Evolutionary conservation across 2,329 filamentous ascomycete species (phyloP), one percentile per base, ranked within the genome.

Genomic region (Phaeosphaeriaceae sp.): DNA sequence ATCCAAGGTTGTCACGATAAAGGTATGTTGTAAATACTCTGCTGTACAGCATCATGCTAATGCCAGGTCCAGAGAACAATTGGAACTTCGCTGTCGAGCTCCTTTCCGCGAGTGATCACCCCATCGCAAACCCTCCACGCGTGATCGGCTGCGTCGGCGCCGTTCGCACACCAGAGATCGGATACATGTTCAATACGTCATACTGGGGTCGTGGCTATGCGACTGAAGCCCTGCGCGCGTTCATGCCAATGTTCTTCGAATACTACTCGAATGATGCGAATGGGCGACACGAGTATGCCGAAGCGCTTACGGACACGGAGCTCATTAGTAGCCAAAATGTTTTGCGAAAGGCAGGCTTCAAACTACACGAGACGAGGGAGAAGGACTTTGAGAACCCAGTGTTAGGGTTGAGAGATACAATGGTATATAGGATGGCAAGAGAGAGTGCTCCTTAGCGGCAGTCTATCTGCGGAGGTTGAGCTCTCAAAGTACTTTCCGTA

Each of bases 41-140:
- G 19, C 19, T 15, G 20, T 19, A 19, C 27, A 24, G 27, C 22
- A 15, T 36, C 47, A 48, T 44, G 3, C 42, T 58, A 56, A 58
- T 41, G 76, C 64, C 61, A 76, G 64, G 65, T 71, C 56, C 53
- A 44, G 57, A 68, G 11, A 70, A 78, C 48, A 83, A 81, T 27
- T 89, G 84, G 80, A 85, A 88, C 70, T 87, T 82, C 63, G 81
- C 82, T 61, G 82, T 90, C 56, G 81, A 85, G 61, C 70, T 88
- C 20, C 67, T 72, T 15, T 21, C 41, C 17, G 20, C 3, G 6
- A 9, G 3, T 21, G 20, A 21, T 44, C 41, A 36, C 31, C 41
- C 20, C 54, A 36, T 42, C 54, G 54, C 22, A 42, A 56, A 49
- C 47, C 47, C 21, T 49, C 42, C 70, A 31, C 69, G 68, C 51